Conservation (phyloP, 2,329 filamentous ascomycete genomes). For the Lachnellula suecica region DNA sequence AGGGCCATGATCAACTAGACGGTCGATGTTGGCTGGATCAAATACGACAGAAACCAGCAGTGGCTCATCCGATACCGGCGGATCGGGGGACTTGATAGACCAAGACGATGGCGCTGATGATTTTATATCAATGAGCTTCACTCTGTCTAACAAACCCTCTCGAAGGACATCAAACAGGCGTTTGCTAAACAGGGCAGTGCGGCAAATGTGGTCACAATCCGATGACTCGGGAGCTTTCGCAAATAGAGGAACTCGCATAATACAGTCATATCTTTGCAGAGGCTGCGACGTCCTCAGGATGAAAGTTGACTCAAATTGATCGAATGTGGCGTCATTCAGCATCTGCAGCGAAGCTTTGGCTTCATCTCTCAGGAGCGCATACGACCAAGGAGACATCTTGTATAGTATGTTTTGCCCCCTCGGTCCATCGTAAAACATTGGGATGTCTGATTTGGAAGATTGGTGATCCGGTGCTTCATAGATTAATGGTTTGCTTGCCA, state of each 20-base stretch:
- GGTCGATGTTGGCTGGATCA: constrained; percentile 68
- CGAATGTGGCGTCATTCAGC: constrained; percentile 69
- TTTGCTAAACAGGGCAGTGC: constrained; percentile 40
- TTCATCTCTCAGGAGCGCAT: constrained; percentile 69
- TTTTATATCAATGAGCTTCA: constrained; percentile 64
- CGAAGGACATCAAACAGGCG: constrained; percentile 65
- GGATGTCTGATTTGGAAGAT: constrained; percentile 47
- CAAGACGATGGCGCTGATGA: constrained; percentile 41
- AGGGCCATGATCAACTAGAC: constrained; percentile 85
- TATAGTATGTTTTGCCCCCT: constrained; percentile 80
- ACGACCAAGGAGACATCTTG: constrained; percentile 90
- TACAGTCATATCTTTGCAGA: constrained; percentile 55
- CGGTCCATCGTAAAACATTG: constrained; percentile 75
- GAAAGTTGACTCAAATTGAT: constrained; percentile 85
- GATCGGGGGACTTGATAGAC: constrained; percentile 42
- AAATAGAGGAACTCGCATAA: constrained; percentile 32
- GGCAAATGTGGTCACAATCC: constrained; percentile 28
- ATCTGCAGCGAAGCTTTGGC: constrained; percentile 73
- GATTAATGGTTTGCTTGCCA: constrained; percentile 64
- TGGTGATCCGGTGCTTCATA: constrained; percentile 43
- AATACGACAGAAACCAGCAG: constrained; percentile 69
- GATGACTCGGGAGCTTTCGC: background rate
- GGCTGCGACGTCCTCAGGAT: constrained; percentile 61
- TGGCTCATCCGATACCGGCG: constrained; percentile 33
- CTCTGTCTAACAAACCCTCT: constrained; percentile 74